phyloP scores from a whole-genome alignment of 176 grass and related monocot genomes.

The Triticum timopheevii region DNA sequence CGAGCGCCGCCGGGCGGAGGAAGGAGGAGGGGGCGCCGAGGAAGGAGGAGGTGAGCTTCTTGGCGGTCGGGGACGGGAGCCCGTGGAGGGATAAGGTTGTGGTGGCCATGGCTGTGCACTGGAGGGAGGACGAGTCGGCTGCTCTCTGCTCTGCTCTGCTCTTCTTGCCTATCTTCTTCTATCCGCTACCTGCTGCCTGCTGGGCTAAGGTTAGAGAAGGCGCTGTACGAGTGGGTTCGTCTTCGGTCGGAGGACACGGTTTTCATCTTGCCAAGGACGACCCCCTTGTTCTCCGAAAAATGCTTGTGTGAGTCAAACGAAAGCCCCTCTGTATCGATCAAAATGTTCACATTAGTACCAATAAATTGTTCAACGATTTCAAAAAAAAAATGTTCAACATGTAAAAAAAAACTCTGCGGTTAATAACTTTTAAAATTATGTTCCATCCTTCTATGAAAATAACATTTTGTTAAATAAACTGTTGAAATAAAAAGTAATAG shows the following conservation, averaged over 20 bases:
- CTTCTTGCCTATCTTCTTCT: slow-evolving; percentile 36
- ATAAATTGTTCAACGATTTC: too few species aligned
- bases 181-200: neutral
- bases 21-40: slow-evolving; percentile 41
- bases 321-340: too few species aligned
- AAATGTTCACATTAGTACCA: too few species aligned
- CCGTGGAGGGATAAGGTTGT: slow-evolving; percentile 52
- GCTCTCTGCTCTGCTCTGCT: neutral
- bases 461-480: too few species aligned
- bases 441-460: too few species aligned
- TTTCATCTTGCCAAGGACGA: too few species aligned
- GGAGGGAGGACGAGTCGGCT: neutral
- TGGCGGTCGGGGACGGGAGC: slow-evolving; percentile 49
- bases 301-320: too few species aligned
- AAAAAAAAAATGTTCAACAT: too few species aligned
- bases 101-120: slow-evolving; percentile 68
- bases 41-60: slow-evolving; percentile 61
- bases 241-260: neutral
- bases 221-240: fast-evolving
- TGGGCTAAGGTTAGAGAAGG: neutral
- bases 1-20: slow-evolving; percentile 27
- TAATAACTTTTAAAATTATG: too few species aligned
- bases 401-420: too few species aligned
- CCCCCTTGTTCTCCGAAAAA: too few species aligned
- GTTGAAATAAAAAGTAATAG: too few species aligned